Base-by-base conservation (phyloP, 169 alveolate species). In the Amoebophrya sp. region DNA sequence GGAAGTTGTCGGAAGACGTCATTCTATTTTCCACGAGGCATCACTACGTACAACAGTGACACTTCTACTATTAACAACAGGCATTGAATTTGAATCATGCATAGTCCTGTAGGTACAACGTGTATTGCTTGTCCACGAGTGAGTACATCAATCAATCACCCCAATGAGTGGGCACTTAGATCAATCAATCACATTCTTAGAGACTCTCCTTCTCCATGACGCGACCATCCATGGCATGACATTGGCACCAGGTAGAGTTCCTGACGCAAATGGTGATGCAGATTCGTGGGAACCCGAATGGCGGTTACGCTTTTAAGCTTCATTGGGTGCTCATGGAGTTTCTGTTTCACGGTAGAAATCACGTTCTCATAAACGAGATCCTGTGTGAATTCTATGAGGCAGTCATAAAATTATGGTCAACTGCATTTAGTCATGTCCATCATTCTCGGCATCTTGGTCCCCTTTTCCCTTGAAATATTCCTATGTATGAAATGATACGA, bases 211-310 rank as follows among this genome's bases (percentile, higher is more conserved):
- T n/a, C n/a, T n/a, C n/a, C n/a, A n/a, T n/a, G n/a, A n/a, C n/a
- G n/a, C n/a, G n/a, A n/a, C n/a, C n/a, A n/a, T n/a, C n/a, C n/a
- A n/a, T n/a, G n/a, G n/a, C n/a, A n/a, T n/a, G n/a, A n/a, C n/a
- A n/a, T n/a, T n/a, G n/a, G n/a, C n/a, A n/a, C n/a, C 83, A 65
- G 83, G 83, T 65, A 6, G 83, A 65, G 33, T 65, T 65, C 33
- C 83, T 65, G 83, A 65, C 83, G 33, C 83, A 65, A 36, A 65
- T 65, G 83, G 39, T 65, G 33, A 65, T 65, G 83, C 83, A 65
- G 83, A 12, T 65, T 0, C 12, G n/a, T 29, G 33, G 26, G 10
- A 65, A 65, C 33, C 83, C 83, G 83, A 36, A 65, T 18, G 39
- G 39, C 36, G 2, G 2, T 36, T 65, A 65, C 83, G 83, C 18